A percentile compares a stretch with the other conserved stretches of the same genome.
Conservation (phyloP, 345 rosid genomes). For the Eucalyptus curtisii region DNA sequence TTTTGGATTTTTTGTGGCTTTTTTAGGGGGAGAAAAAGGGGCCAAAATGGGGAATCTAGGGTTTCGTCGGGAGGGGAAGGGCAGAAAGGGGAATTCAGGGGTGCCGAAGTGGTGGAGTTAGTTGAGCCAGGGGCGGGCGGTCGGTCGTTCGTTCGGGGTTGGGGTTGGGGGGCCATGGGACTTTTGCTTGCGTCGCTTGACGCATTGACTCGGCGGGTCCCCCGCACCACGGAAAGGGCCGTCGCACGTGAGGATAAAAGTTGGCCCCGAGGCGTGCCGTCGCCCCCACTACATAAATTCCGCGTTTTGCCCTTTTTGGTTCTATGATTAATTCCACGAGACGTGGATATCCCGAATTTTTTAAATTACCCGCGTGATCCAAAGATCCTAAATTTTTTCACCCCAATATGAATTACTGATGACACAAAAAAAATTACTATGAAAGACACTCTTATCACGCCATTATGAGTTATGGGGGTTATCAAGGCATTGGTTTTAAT, state of each 20-base stretch:
- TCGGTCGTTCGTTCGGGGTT: background rate
- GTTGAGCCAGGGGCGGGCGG: background rate
- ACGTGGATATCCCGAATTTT: no score
- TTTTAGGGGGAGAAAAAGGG: rapidly evolving
- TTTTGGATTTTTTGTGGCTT: no score
- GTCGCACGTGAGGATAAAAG: background rate
- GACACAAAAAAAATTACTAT: no score
- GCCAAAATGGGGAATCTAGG: background rate
- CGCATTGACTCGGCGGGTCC: background rate
- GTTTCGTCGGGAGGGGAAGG: background rate
- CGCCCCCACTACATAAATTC: no score
- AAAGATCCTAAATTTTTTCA: background rate
- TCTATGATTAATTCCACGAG: no score
- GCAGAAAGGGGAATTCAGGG: background rate
- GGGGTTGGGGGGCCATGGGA: background rate
- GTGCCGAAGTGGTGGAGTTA: background rate
- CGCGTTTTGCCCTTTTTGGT: no score
- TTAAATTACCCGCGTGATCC: background rate
- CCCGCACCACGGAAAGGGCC: background rate
- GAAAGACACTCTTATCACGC: background rate
- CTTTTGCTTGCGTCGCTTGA: background rate
- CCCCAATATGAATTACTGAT: background rate
- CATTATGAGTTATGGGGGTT: rapidly evolving
- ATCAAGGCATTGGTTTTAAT: no score
- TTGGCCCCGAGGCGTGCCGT: no score